Evolutionary conservation across 2,329 filamentous ascomycete species (phyloP).

Genomic region (Alternaria sp.): DNA sequence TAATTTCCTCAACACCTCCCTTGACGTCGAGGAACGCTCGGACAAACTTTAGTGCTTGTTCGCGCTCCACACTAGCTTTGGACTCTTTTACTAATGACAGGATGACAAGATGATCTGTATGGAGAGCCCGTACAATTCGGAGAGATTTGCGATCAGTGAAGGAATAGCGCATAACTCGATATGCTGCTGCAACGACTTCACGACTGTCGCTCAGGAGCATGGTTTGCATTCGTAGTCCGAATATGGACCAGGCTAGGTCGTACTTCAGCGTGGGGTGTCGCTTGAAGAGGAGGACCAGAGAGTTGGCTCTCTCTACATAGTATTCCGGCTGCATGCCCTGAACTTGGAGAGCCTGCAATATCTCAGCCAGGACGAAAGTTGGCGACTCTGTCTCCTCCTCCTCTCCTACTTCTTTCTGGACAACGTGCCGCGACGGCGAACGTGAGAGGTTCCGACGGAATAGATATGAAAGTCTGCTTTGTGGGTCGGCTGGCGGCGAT

Average conservation of each 20-base stretch:
- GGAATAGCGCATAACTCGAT: conserved; percentile 90
- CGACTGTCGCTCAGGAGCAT: conserved; percentile 96
- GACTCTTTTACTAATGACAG: conserved; percentile 93
- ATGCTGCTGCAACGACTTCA: conserved; percentile 94
- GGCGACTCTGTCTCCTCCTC: conserved; percentile 80
- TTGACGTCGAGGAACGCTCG: conserved; percentile 95
- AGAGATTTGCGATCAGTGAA: conserved; percentile 92
- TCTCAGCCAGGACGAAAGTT: conserved; percentile 87
- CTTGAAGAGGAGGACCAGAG: conserved; percentile 94
- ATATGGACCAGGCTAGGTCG: conserved; percentile 94
- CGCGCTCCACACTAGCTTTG: conserved; percentile 95
- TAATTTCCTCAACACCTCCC: conserved; percentile 86
- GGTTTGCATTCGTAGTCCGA: conserved; percentile 90
- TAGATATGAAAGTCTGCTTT: conserved; percentile 64
- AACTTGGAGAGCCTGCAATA: conserved; percentile 86
- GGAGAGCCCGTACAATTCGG: conserved; percentile 83
- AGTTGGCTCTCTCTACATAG: conserved; percentile 92
- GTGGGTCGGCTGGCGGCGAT: conserved; percentile 56
- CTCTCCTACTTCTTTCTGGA: conserved; percentile 68
- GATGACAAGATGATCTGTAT: conserved; percentile 92
- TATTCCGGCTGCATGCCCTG: conserved; percentile 91
- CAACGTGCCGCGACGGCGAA: conserved; percentile 58
- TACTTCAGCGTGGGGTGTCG: conserved; percentile 93
- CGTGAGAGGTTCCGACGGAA: conserved; percentile 65
- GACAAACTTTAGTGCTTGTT: conserved; percentile 96